Evolutionary conservation across 1,139 yeast species (phyloP).

Genomic region (Eremothecium gossypii): DNA sequence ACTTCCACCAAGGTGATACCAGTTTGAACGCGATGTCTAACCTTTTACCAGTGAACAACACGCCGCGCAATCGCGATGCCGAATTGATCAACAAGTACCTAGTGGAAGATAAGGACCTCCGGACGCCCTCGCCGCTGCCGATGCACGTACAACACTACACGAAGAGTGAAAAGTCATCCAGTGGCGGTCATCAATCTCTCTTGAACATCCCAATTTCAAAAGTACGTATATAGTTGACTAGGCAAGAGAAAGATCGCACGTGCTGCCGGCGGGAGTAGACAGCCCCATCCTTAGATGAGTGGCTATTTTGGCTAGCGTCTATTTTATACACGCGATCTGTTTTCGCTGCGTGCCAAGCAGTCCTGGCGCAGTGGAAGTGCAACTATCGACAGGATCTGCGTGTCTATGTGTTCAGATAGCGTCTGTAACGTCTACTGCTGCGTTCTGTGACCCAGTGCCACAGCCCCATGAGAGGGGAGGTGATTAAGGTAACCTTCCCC

Average conservation of each 20-base stretch:
- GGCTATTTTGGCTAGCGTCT: no score
- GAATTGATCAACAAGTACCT: slow-evolving; percentile 8
- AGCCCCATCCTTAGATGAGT: no score
- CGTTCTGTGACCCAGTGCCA: background rate
- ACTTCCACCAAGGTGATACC: no score
- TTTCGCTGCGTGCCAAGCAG: no score
- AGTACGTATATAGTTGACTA: slow-evolving; percentile 8
- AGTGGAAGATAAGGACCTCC: background rate
- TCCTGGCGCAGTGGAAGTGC: no score
- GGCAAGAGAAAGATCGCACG: no score
- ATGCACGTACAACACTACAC: background rate
- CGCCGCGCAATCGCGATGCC: slow-evolving; percentile 1
- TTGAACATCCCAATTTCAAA: slow-evolving; percentile 18
- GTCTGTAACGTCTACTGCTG: background rate
- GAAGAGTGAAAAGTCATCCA: background rate
- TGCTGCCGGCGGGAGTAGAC: no score
- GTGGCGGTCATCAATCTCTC: slow-evolving; percentile 5
- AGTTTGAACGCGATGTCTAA: no score
- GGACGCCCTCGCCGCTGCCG: background rate
- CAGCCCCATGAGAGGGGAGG: slow-evolving; percentile 24
- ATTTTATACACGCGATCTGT: no score
- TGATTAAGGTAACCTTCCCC: slow-evolving; percentile 30
- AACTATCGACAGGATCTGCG: no score
- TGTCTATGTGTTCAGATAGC: background rate
- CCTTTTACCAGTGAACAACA: no score